Evolutionary conservation across 306 rosid species (phyloP).

Genomic region (Gynostemma pentaphyllum): DNA sequence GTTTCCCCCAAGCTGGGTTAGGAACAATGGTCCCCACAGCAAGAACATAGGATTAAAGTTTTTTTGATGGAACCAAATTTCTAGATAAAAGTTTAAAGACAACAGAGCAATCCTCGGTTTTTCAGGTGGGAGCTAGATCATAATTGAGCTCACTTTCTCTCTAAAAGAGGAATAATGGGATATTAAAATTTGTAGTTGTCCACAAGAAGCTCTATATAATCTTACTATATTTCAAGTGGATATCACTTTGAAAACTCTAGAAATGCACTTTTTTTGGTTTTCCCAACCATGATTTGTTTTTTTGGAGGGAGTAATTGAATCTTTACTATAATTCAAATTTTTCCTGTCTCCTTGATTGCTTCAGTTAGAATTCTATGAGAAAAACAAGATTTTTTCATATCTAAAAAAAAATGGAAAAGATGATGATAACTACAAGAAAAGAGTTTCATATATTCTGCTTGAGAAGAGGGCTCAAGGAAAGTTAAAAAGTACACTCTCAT

Average conservation of each 20-base stretch:
- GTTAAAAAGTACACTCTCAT: not conserved
- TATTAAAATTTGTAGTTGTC: too few relatives aligned
- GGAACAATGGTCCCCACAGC: not conserved
- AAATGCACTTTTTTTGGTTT: not conserved
- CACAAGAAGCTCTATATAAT: not conserved
- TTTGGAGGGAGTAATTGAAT: too few relatives aligned
- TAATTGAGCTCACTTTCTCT: not conserved
- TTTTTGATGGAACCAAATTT: too few relatives aligned
- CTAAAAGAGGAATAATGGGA: not conserved
- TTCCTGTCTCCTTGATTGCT: too few relatives aligned
- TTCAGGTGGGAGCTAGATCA: not conserved
- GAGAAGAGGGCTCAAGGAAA: too few relatives aligned
- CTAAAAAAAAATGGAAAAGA: not conserved
- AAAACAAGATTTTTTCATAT: not conserved
- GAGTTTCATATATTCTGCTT: not conserved
- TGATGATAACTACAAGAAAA: not conserved
- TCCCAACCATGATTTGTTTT: too few relatives aligned
- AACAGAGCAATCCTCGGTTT: slow-evolving; percentile 1
- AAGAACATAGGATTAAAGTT: not conserved
- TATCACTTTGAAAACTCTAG: not conserved
- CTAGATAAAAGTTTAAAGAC: not conserved
- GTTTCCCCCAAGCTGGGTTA: slow-evolving; percentile 9
- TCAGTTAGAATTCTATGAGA: not conserved
- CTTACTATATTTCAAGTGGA: not conserved
- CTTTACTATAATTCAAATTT: too few relatives aligned